These are phyloP conservation scores for Pyrenochaeta sp. DNA, from an alignment of 2,329 filamentous ascomycete species.

Conservation along the genomic window DNA sequence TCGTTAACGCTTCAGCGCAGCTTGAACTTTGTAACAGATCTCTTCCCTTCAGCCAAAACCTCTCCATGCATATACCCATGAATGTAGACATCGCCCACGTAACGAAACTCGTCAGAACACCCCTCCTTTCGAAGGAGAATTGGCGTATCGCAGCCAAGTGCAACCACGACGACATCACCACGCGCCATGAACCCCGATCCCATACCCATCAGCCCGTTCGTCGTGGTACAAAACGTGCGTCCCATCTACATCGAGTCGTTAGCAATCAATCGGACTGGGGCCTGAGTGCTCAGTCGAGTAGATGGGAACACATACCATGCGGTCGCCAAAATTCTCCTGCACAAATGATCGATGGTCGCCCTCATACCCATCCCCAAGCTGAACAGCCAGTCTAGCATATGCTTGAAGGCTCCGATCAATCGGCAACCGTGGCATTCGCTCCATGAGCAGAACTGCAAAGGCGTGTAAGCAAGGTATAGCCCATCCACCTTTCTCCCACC, in stretches of 20 bases:
- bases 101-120: slow-evolving; percentile 1
- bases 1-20: neutral
- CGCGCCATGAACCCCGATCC: slow-evolving; percentile 41
- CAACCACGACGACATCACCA: slow-evolving; percentile 44
- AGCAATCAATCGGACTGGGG: no score
- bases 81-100: slow-evolving; percentile 5
- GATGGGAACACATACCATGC: slow-evolving; percentile 12
- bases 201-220: slow-evolving; percentile 36
- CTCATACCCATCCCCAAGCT: slow-evolving; percentile 5
- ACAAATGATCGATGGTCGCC: slow-evolving; percentile 18
- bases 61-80: slow-evolving; percentile 5
- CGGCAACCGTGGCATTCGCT: slow-evolving; percentile 17
- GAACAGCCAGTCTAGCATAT: slow-evolving; percentile 7
- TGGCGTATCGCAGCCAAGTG: slow-evolving; percentile 47
- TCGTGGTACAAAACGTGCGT: slow-evolving; percentile 26
- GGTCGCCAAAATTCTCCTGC: slow-evolving; percentile 19
- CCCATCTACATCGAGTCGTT: slow-evolving; percentile 11
- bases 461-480: slow-evolving; percentile 19
- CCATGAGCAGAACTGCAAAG: slow-evolving; percentile 20
- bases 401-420: slow-evolving; percentile 18
- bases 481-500: slow-evolving; percentile 4
- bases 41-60: neutral
- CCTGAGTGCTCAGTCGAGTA: no score
- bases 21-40: neutral
- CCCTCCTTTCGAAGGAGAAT: slow-evolving; percentile 28